Base-by-base conservation (phyloP, 176 grass and related monocot genomes). In the Poa pratensis region DNA sequence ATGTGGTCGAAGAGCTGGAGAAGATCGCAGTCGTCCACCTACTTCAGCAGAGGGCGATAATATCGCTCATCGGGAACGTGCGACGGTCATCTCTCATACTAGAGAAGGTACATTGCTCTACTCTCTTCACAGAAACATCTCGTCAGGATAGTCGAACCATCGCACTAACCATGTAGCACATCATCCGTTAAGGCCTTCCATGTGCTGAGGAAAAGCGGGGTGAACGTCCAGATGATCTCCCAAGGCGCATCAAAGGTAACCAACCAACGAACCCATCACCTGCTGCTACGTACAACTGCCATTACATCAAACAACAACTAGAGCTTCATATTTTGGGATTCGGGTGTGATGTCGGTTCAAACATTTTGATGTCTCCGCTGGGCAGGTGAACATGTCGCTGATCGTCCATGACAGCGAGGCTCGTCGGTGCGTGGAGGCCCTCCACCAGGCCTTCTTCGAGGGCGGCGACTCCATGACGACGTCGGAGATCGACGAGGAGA, bases 211-310 rank as follows among this genome's bases (percentile, higher is more conserved):
- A 92, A 92, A 87, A 94, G 75, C 26, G 84, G 88, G 22, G 86
- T 99, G 20, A 96, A 94, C 55, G 97, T 99, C 28, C 91, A 99
- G 79, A 99, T 99, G 97, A 96, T 99, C 75, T 99, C 97, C 10
- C 96, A 96, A 48, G 96, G 96, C 37, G 94, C 96, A 35, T 99
- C 97, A 5, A 99, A 99, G 92, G 97, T 99, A 86, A 24, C 49
- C 17, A 75, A 75, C 9, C 35, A 12, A 5, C 57, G 50, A 8
- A 50, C 13, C 15, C 5, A 32, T 65, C 62, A 32, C 62, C 26
- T 64, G 26, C 24, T 13, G 12, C 17, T 78, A 9, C 27, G 16
- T 13, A 46, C 45, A 46, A 13, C 45, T 46, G 70, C n/a, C 62
- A 13, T 55, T 69, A 39, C 14, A 4, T 57, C 39, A 58, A 69